Conservation (phyloP, 768 basidiomycete genomes). For the Postia placenta region DNA sequence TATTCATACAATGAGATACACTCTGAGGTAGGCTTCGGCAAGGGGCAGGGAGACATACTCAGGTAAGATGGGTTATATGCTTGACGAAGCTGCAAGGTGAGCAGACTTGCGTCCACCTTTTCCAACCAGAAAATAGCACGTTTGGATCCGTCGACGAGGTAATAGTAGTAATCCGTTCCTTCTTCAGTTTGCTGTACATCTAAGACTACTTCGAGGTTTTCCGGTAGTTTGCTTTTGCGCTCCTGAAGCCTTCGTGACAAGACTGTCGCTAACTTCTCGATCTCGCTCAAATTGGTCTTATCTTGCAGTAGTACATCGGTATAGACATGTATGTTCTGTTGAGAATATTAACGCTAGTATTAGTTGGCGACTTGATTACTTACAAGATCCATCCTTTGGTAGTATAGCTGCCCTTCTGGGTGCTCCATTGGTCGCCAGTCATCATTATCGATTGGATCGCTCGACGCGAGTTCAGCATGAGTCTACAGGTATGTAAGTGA, state of each 20-base stretch:
- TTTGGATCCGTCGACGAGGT: conserved; percentile 3
- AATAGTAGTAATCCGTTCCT: conserved; percentile 5
- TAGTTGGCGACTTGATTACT: not conserved
- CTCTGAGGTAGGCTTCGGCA: too few species aligned
- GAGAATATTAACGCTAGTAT: not conserved
- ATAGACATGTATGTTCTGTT: not conserved
- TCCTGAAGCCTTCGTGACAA: not conserved
- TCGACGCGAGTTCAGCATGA: not conserved
- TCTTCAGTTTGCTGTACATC: not conserved
- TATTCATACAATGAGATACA: not conserved
- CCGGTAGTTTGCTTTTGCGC: not conserved
- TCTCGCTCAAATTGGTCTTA: not conserved
- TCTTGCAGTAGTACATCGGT: conserved; percentile 6
- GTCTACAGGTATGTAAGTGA: not conserved
- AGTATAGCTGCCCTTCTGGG: conserved; percentile 4
- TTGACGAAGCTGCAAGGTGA: not conserved
- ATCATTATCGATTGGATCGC: too few species aligned
- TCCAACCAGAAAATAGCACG: conserved; percentile 14
- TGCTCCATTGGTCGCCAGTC: not conserved
- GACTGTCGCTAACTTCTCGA: not conserved
- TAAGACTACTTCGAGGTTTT: not conserved
- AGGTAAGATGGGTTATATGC: not conserved
- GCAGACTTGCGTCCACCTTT: conserved; percentile 3
- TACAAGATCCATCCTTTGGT: not conserved
- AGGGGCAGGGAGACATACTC: not conserved